Conservation (phyloP, 352 stramenopile genomes). For the Poterioochromonas sp. region DNA sequence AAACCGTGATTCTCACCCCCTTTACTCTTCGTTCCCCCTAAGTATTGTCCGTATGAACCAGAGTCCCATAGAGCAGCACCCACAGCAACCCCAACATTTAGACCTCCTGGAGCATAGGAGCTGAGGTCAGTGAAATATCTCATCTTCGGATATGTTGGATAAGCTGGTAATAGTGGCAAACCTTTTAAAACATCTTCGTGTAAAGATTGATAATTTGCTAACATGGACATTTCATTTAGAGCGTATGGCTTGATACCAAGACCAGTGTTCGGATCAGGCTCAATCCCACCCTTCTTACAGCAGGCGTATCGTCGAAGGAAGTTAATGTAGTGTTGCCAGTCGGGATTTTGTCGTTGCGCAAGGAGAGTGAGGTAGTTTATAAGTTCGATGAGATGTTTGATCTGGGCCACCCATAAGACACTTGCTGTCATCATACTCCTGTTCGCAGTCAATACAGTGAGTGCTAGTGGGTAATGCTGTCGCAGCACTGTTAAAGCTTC, state of each 20-base stretch:
- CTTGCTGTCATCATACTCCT: not conserved
- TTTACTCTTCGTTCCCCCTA: not conserved
- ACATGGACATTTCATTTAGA: constrained; percentile 27
- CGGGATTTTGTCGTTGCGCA: not conserved
- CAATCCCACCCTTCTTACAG: constrained; percentile 3
- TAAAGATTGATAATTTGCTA: not conserved
- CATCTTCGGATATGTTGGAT: not conserved
- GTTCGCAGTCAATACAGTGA: not conserved
- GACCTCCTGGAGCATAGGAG: not conserved
- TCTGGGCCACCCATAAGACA: not conserved
- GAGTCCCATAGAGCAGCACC: not conserved
- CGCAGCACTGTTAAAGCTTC: not conserved
- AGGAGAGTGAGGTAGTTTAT: not conserved
- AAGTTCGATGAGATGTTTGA: not conserved
- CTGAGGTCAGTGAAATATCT: not conserved
- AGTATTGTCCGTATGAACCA: not conserved
- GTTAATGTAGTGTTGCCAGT: not conserved
- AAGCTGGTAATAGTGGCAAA: not conserved
- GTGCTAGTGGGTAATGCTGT: not conserved
- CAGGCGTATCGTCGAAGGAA: not conserved
- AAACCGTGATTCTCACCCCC: not conserved
- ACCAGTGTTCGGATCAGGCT: not conserved
- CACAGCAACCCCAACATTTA: not conserved
- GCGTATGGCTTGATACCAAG: constrained; percentile 15
- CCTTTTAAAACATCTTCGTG: not conserved